Conservation (phyloP, 2,329 filamentous ascomycete genomes). For the Cercospora brassicicola region DNA sequence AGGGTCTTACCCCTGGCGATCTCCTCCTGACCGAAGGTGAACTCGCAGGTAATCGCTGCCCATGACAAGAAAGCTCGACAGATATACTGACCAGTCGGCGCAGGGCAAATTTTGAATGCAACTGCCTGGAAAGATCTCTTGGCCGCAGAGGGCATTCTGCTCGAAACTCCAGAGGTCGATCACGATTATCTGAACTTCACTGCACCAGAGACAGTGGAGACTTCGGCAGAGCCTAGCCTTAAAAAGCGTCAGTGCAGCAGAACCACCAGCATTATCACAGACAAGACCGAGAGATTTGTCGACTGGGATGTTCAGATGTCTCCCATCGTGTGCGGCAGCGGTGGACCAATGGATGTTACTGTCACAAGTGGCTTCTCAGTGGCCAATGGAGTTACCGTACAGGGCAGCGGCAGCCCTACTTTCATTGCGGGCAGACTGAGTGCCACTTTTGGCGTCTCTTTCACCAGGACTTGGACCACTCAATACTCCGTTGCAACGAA, state of each 20-base stretch:
- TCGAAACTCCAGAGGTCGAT: not conserved
- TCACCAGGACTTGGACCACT: constrained; percentile 13
- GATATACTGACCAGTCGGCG: not conserved
- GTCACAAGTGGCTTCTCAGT: not conserved
- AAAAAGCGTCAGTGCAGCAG: not conserved
- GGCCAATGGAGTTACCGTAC: not conserved
- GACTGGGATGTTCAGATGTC: not conserved
- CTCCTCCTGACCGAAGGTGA: not conserved
- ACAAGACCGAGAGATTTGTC: not conserved
- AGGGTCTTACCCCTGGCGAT: not conserved
- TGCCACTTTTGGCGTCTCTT: constrained; percentile 11
- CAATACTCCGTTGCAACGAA: constrained; percentile 14
- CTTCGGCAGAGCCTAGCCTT: not conserved
- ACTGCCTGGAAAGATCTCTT: not conserved
- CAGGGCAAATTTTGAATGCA: not conserved
- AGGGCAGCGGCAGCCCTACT: not conserved
- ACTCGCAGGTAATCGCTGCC: not conserved
- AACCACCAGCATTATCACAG: not conserved
- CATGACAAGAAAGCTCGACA: not conserved
- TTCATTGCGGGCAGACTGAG: constrained; percentile 3
- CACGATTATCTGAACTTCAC: not conserved
- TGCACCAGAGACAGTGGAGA: not conserved
- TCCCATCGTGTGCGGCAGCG: not conserved
- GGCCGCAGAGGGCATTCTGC: not conserved
- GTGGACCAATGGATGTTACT: not conserved